Evolutionary conservation across 164 flowering plant species (phyloP).

Genomic region (Saururus chinensis): DNA sequence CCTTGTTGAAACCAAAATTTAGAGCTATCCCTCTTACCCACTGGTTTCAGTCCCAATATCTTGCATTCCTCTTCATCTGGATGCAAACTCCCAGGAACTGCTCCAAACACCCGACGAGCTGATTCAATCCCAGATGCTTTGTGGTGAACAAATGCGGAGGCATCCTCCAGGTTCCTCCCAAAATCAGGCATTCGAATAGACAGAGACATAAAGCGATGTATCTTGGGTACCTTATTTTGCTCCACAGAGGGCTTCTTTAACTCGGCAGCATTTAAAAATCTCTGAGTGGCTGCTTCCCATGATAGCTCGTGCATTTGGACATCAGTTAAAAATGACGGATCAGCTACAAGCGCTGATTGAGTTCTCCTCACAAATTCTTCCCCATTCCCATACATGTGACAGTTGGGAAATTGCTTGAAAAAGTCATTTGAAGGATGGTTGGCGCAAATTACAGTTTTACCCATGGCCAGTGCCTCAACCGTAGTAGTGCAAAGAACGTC

Average conservation of each 20-base stretch:
- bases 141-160: slow-evolving; percentile 58
- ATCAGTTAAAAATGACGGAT: too few relatives aligned
- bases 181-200: slow-evolving; percentile 14
- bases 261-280: too few relatives aligned
- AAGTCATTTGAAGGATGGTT: slow-evolving; percentile 92
- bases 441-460: slow-evolving; percentile 80
- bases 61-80: slow-evolving; percentile 72
- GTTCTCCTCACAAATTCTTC: too few relatives aligned
- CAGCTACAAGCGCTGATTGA: too few relatives aligned
- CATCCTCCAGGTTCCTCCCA: slow-evolving; percentile 46
- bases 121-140: slow-evolving; percentile 53
- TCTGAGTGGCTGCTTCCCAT: too few relatives aligned
- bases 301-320: too few relatives aligned
- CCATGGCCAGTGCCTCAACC: slow-evolving; percentile 36
- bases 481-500: too few relatives aligned
- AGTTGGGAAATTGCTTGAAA: slow-evolving; percentile 90
- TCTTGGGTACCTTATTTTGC: too few relatives aligned
- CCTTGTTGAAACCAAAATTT: background rate
- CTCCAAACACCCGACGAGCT: slow-evolving; percentile 56
- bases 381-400: slow-evolving; percentile 46
- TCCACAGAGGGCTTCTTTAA: too few relatives aligned
- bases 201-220: too few relatives aligned
- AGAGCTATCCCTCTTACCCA: background rate
- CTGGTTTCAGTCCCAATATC: slow-evolving; percentile 51
- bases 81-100: slow-evolving; percentile 51